Base-by-base conservation (phyloP, 352 stramenopile genomes). In the Phytopythium cucurbitacearum region DNA sequence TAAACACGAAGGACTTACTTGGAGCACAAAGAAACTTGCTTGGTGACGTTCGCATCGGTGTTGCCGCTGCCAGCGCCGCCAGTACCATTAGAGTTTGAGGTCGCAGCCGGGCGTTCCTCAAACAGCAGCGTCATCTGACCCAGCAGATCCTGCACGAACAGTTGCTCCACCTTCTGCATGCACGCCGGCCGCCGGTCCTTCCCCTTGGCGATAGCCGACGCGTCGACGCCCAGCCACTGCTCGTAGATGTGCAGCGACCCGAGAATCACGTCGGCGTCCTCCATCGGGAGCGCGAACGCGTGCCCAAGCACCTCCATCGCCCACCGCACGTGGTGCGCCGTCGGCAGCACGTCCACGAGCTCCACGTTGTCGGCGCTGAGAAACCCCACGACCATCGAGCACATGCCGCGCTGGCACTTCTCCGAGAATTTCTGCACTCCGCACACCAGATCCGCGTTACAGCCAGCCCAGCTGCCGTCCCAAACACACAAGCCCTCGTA, bases 111-210 rank as follows among this genome's bases (percentile, higher is more conserved):
- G 8, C 83, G 72, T 47, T 95, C 85, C 59, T 95, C 85, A 64
- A 95, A 93, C 32, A 95, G 69, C 53, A 95, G 57, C 51, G 85
- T 93, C 82, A 95, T 93, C 47, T 95, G 85, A 11, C 82, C 85
- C 43, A 95, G 65, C 59, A 95, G 69, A 53, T 95, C 85, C 51
- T 91, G 82, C 38, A 95, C 91, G 48, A 95, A 95, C 7, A 72
- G 64, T 64, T 95, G 85, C 55, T 93, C 85, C 39, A 87, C 71
- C 55, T 85, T 88, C 35, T 87, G 75, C 82, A 95, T 93, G 51
- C 84, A 91, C 33, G 60, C 60, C 0, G 82, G 82, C 13, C 79
- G 65, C 28, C 69, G 57, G 56, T 93, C 78, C 40, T 80, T 74
- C 1, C 53, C 76, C 13, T 60, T 65, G 35, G 55, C 65, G 2